Base-by-base conservation (phyloP, 495 filamentous ascomycete genomes). In the Melanomma pulvis-pyrius region DNA sequence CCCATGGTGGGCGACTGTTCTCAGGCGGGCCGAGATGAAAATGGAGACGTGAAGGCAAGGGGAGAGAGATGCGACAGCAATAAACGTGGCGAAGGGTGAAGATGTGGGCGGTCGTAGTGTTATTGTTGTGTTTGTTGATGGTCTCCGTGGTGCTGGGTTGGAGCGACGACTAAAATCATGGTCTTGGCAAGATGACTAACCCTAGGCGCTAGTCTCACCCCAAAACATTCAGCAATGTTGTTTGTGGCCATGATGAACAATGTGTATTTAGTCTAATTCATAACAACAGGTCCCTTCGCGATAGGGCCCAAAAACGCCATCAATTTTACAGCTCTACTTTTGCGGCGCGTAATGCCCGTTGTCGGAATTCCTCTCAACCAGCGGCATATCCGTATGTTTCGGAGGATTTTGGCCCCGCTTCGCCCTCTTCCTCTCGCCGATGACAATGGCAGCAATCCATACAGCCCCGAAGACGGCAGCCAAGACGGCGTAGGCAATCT, bases 401-500 rank as follows among this genome's bases (percentile, higher is more conserved):
- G 71, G 68, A 13, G 68, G 68, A n/a, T 15, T 25, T 13, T 2
- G 39, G 7, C 21, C 24, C 3, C 3, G 24, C 19, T 21, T 67
- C 52, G 29, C 51, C 34, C 63, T 70, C 47, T 60, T 24, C 44
- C 39, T 29, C 61, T 73, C 71, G 7, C 71, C 71, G 19, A 65
- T 34, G 24, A 73, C 44, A 1, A 44, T 25, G 13, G 71, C 58
- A 9, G 54, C 59, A 8, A 73, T 64, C 62, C 54, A 67, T 1
- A 32, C 55, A 7, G 68, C 54, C 63, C 71, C 70, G 13, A 71
- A 44, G 34, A 73, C 53, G 4, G 50, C 68, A 26, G 71, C 71
- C 36, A 73, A 24, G 15, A 73, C 71, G 13, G 49, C n/a, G 36
- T 73, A 73, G 1, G 56, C 68, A 55, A 73, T 73, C 63, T 66